Evolutionary conservation across 495 filamentous ascomycete species (phyloP), one percentile per base, ranked within the genome.

Genomic region (Platismatia glauca): DNA sequence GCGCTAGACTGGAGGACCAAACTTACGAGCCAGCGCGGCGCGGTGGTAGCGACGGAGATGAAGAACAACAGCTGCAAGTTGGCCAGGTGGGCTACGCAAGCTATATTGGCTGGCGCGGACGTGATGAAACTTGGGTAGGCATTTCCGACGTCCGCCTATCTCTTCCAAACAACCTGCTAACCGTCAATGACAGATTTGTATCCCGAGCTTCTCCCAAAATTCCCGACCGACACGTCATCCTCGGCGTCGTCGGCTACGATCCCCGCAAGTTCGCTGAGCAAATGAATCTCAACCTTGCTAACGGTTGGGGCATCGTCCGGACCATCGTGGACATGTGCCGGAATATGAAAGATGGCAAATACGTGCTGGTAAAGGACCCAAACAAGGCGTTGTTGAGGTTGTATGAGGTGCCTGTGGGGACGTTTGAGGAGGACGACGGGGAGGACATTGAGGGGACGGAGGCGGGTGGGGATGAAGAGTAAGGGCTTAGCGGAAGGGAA

Each of bases 1-100:
- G 95, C 94, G 48, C 79, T 97, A 34, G 92, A 98, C 81, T 98
- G 94, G 94, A 84, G 93, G 71, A 84, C 84, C 62, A 98, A 97
- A 82, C 84, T 98, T 56, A 86, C 85, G 60, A 89, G 87, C 64
- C 91, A 96, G 79, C 85, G 94, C 63, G 94, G 94, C 81, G 94
- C 94, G 34, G 92, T 97, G 37, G 88, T 98, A 20, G 94, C 94
- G 24, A 98, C 94, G n/a, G 94, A 94, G 76, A 98, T 98, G 94
- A 98, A 98, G 86, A 98, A 98, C 83, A 98, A 98, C 82, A 89
- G 85, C 71, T 93, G 88, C 84, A 98, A 98, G 80, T 84, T 98
- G 60, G 95, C 94, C 39, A 80, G 94, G 69, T 98, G 94, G 94
- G 95, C 94, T 24, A 89, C 90, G 58, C 94, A 98, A 79, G 87